Evolutionary conservation across 2,329 filamentous ascomycete species (phyloP), one percentile per base, ranked within the genome.

Genomic region (Fusarium tricinctum): DNA sequence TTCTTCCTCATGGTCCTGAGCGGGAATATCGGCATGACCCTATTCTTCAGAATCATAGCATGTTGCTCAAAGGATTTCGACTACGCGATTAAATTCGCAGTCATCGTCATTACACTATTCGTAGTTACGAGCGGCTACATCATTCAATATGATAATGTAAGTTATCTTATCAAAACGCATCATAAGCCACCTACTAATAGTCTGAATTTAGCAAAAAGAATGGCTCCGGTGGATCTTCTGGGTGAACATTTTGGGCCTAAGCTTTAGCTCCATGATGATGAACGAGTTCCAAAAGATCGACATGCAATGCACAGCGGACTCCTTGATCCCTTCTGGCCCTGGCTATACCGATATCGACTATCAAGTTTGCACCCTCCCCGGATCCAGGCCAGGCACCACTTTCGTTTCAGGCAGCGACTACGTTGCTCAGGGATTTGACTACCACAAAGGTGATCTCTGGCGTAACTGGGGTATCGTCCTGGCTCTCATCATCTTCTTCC

Each of bases 141-240:
- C 42, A 95, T 97, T 61, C 92, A 94, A 76, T 94, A 92, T 76
- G 86, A 90, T 49, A 87, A 83, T 3, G 87, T 33, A 33, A 33
- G 30, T 33, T 15, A 33, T 33, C 6, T 33, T 15, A 6, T 8
- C 30, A 15, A 32, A 15, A 14, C 5, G 14, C 12, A 14, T 15
- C 30, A 33, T 33, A 15, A 33, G 30, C 6, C 14, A 33, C 14
- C 13, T 33, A 33, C 30, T 33, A 33, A 33, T 8, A 15, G 13
- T 15, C 30, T 33, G 3, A 33, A 33, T 8, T 33, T 33, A 33
- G 30, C 13, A 92, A 71, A 90, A 93, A 71, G 88, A 90, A 6
- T 95, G 92, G 90, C 77, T 94, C 8, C 83, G 91, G 19, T 96
- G 92, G 92, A 89, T 95, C 63, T 92, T 89, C 80, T 95, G 90